These are phyloP conservation scores for Didymella lethalis DNA, from an alignment of 2,329 filamentous ascomycete species.

Conservation along the genomic window DNA sequence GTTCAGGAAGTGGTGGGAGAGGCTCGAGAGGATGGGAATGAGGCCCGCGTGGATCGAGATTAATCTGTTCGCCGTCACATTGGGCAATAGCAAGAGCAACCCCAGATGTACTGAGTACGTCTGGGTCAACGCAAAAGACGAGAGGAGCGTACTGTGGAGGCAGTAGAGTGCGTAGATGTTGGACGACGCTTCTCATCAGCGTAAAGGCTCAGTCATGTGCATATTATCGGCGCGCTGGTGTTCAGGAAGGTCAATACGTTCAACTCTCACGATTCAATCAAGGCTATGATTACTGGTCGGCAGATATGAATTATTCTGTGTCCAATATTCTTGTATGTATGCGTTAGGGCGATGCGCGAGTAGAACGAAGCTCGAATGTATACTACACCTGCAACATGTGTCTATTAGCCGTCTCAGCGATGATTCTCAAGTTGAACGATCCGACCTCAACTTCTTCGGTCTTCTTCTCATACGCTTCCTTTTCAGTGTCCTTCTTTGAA, in stretches of 20 bases:
- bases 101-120: constrained; percentile 47
- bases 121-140: constrained; percentile 45
- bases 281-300: background rate
- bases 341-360: no score
- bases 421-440: no score
- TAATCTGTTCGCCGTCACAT: constrained; percentile 43
- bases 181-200: background rate
- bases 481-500: no score
- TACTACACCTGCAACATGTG: no score
- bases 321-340: no score
- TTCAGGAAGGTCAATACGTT: background rate
- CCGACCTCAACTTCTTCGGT: no score
- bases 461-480: no score
- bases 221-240: background rate
- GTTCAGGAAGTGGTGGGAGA: constrained; percentile 46
- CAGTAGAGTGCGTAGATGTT: background rate
- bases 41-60: constrained; percentile 47
- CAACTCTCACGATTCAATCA: background rate
- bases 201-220: background rate
- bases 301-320: background rate
- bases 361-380: no score
- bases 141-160: constrained; percentile 40
- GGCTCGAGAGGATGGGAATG: constrained; percentile 47
- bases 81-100: constrained; percentile 37
- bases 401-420: no score